Base-by-base conservation (phyloP, 257 asterid genomes). In the Solanum paucissectum region DNA sequence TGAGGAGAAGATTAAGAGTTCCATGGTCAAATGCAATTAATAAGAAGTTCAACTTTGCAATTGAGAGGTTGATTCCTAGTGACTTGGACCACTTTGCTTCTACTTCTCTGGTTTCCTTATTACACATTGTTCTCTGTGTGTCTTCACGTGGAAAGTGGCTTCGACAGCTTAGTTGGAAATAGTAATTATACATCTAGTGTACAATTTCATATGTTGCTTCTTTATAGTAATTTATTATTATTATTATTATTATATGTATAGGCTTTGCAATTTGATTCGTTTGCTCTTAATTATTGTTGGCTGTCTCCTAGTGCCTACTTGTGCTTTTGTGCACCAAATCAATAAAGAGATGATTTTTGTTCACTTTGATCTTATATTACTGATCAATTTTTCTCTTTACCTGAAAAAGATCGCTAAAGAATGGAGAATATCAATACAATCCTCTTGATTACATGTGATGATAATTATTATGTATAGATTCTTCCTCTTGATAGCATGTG, bases 71-170 rank as follows among this genome's bases (percentile, higher is more conserved):
- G 87, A 88, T 25, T 81, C 62, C 16, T 69, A 27, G 83, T 83
- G 40, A 77, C 84, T 83, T 83, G 90, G 90, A 90, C 92, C 92
- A 90, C 86, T 87, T 89, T 86, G 89, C 91, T 27, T 89, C 91
- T 62, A 27, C 84, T 62, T 84, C 86, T 77, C 87, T 88, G 83
- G 86, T 84, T 36, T 76, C 88, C 79, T 11, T 90, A 21, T 72
- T 93, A 32, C 92, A 88, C 64, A 21, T 87, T 42, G 73, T 88
- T 66, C 38, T 87, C 77, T 69, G 60, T 49, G 79, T 84, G 85
- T 83, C 86, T 83, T 73, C 89, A 25, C 86, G 87, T 81, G 87
- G 84, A 90, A 90, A 60, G 87, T 86, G 89, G 89, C 87, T 86
- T 89, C 69, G 73, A 58, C 86, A 86, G 69, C 62, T 84, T 20